A percentile compares a stretch with the other conserved stretches of the same genome.
These are phyloP conservation scores for Cryptococcus amylolentus DNA, from an alignment of 1,284 basidiomycete genomes.

Conservation along the genomic window DNA sequence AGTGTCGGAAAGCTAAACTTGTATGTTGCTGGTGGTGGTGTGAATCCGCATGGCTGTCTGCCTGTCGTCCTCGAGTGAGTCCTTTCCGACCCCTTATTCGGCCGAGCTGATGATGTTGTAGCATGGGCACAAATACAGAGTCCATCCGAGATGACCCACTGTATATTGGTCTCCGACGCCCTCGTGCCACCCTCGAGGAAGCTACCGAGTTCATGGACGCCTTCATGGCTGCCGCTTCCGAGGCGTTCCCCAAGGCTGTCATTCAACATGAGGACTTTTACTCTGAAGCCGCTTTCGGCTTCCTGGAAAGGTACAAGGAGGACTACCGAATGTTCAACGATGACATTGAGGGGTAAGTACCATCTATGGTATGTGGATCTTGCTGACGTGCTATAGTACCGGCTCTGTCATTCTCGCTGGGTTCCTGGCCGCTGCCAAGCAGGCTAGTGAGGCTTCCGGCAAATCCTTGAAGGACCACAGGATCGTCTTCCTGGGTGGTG, in stretches of 20 bases:
- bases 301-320: constrained; percentile 69
- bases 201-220: constrained; percentile 79
- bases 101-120: constrained; percentile 4
- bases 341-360: constrained; percentile 63
- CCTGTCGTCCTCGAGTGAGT: constrained; percentile 64
- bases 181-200: constrained; percentile 62
- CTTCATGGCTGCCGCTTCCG: constrained; percentile 78
- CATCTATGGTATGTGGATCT: not conserved
- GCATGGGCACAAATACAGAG: constrained; percentile 82
- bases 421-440: constrained; percentile 80
- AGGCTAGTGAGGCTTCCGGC: constrained; percentile 68
- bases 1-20: constrained; percentile 88
- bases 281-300: constrained; percentile 79
- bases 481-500: constrained; percentile 72
- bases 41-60: constrained; percentile 77
- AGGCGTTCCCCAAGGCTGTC: constrained; percentile 70
- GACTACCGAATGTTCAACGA: constrained; percentile 85
- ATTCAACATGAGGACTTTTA: constrained; percentile 93
- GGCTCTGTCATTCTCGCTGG: constrained; percentile 88
- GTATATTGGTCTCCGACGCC: constrained; percentile 79
- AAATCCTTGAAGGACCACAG: constrained; percentile 68
- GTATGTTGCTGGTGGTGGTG: constrained; percentile 79
- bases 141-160: constrained; percentile 78
- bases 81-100: not conserved
- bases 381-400: constrained; percentile 53